phyloP scores from a whole-genome alignment of 768 basidiomycete species.

The Macrocybe gigantea region DNA sequence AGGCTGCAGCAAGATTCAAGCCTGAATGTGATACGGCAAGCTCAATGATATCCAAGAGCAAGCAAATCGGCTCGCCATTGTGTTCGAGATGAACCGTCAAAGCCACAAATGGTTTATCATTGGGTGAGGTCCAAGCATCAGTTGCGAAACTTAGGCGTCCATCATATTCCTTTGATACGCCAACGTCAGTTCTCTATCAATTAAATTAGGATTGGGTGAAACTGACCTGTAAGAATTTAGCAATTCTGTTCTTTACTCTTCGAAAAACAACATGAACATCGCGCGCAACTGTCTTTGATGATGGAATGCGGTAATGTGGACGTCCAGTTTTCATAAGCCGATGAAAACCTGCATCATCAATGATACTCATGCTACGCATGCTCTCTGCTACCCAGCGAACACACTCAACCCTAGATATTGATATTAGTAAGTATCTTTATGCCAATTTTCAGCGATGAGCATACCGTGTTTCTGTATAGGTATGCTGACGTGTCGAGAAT shows the following conservation, averaged over 20 bases:
- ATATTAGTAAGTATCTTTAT: background rate
- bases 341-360: constrained; percentile 20
- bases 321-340: constrained; percentile 24
- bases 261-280: constrained; percentile 23
- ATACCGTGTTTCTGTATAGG: constrained; percentile 12
- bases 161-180: constrained; percentile 17
- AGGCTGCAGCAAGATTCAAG: constrained; percentile 19
- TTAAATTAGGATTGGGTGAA: background rate
- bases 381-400: constrained; percentile 23
- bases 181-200: background rate
- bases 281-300: constrained; percentile 16
- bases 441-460: background rate
- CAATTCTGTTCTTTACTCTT: constrained; percentile 9
- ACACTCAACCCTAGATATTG: background rate
- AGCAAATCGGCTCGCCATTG: constrained; percentile 12
- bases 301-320: constrained; percentile 23
- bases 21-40: constrained; percentile 24
- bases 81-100: constrained; percentile 23
- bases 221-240: constrained; percentile 19
- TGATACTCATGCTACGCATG: constrained; percentile 20
- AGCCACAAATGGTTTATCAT: constrained; percentile 22
- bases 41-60: constrained; percentile 29
- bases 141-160: constrained; percentile 25
- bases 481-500: constrained; percentile 20
- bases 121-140: constrained; percentile 29